Percentiles rank a stretch among this genome's conserved stretches.
phyloP scores from a whole-genome alignment of 768 basidiomycete species.

The Macrolepiota fuliginosa region DNA sequence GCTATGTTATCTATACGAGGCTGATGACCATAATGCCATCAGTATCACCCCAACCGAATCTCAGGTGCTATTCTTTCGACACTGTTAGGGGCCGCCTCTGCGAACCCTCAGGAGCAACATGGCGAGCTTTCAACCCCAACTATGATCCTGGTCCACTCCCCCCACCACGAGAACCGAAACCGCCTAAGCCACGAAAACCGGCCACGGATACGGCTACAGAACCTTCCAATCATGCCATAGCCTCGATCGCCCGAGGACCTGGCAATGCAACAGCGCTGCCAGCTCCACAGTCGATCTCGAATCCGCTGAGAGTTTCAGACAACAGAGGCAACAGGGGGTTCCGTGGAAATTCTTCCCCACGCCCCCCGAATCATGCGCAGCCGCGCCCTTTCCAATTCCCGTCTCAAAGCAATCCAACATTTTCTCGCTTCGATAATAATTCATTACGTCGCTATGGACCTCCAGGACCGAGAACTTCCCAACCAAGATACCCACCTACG shows the following conservation, averaged over 20 bases:
- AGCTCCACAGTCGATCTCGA: neutral
- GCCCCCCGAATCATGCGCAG: neutral
- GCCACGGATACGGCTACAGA: neutral
- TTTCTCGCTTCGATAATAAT: neutral
- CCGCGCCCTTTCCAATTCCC: neutral
- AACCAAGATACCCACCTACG: neutral
- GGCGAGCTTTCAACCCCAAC: slow-evolving; percentile 59
- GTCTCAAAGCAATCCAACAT: neutral
- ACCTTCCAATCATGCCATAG: neutral
- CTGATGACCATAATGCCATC: slow-evolving; percentile 41
- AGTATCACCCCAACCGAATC: slow-evolving; percentile 31
- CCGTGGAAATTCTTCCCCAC: neutral
- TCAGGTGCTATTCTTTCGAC: slow-evolving; percentile 58
- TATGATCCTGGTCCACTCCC: slow-evolving; percentile 75
- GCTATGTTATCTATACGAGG: slow-evolving; percentile 47
- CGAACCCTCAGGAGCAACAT: slow-evolving; percentile 41
- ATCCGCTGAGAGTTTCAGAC: neutral
- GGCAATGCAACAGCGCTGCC: neutral
- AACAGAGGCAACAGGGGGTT: neutral
- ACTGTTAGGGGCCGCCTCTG: slow-evolving; percentile 42
- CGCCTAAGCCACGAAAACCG: slow-evolving; percentile 10
- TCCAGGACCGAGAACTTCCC: neutral
- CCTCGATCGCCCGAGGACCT: neutral
- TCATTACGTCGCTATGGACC: neutral
- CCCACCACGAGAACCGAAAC: slow-evolving; percentile 33